Percentiles rank a stretch among this genome's conserved stretches.
phyloP scores from a whole-genome alignment of 1,284 basidiomycete genomes.

The Pulveroboletus sp. region DNA sequence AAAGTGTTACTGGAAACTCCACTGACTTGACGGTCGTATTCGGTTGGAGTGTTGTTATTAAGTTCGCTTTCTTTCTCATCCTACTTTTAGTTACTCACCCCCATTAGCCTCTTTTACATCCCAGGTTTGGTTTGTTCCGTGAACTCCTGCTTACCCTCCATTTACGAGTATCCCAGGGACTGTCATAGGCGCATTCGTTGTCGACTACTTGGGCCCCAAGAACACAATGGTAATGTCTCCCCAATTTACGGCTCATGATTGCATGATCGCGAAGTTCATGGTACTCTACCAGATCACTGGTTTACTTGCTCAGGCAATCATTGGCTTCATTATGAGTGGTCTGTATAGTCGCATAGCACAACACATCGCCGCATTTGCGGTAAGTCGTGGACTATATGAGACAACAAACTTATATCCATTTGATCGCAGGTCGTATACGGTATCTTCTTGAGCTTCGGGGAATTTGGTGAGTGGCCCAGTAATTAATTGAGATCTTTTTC shows the following conservation, averaged over 20 bases:
- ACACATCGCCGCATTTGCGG: conserved; percentile 79
- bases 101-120: conserved; percentile 72
- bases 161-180: conserved; percentile 49
- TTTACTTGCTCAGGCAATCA: conserved; percentile 65
- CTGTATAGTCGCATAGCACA: conserved; percentile 61
- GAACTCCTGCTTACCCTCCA: background rate
- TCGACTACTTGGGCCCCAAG: conserved; percentile 76
- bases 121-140: conserved; percentile 39
- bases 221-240: conserved; percentile 61
- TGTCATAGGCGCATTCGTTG: conserved; percentile 74
- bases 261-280: background rate
- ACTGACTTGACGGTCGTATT: conserved; percentile 59
- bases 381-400: conserved; percentile 32
- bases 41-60: conserved; percentile 79
- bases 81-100: background rate
- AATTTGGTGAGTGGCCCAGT: conserved; percentile 50
- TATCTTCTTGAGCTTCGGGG: conserved; percentile 86
- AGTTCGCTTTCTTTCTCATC: conserved; percentile 45
- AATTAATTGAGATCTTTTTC: background rate
- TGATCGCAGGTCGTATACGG: conserved; percentile 73
- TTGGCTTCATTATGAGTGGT: conserved; percentile 87
- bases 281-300: conserved; percentile 57
- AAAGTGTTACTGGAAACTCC: conserved; percentile 58
- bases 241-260: background rate
- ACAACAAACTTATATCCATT: background rate